Evolutionary conservation across 176 grass and related monocot genomes (phyloP).

Genomic region (Triticum monococcum): DNA sequence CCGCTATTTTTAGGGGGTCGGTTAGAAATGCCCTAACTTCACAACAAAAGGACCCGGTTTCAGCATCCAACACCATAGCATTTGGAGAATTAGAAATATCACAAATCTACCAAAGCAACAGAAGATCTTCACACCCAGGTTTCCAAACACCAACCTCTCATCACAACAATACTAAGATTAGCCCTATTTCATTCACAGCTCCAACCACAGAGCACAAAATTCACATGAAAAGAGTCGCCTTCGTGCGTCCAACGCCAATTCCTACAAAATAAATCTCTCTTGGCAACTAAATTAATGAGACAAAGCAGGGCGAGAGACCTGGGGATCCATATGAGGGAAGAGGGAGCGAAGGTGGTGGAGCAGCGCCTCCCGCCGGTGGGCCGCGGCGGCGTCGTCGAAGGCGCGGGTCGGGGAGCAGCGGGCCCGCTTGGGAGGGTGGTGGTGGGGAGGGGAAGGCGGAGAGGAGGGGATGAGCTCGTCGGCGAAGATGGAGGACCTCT

Average conservation of each 20-base stretch:
- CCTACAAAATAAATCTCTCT: neutral
- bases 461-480: constrained; percentile 75
- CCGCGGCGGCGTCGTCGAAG: constrained; percentile 24
- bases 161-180: neutral
- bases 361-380: constrained; percentile 39
- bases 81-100: neutral
- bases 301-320: constrained; percentile 27
- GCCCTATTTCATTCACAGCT: neutral
- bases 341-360: constrained; percentile 49
- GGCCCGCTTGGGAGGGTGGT: constrained; percentile 59
- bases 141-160: neutral
- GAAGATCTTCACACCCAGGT: neutral
- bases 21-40: neutral
- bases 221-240: neutral
- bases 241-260: neutral
- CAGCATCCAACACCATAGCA: neutral
- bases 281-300: neutral
- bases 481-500: constrained; percentile 92
- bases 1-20: no score
- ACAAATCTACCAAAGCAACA: neutral
- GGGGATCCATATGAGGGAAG: constrained; percentile 84
- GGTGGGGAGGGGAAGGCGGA: constrained; percentile 39
- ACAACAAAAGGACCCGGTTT: neutral
- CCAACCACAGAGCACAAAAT: neutral
- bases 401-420: constrained; percentile 62